A percentile compares a stretch with the other conserved stretches of the same genome.
Evolutionary conservation across 1,139 yeast genomes (phyloP).

Genomic region (Pichia sp.): DNA sequence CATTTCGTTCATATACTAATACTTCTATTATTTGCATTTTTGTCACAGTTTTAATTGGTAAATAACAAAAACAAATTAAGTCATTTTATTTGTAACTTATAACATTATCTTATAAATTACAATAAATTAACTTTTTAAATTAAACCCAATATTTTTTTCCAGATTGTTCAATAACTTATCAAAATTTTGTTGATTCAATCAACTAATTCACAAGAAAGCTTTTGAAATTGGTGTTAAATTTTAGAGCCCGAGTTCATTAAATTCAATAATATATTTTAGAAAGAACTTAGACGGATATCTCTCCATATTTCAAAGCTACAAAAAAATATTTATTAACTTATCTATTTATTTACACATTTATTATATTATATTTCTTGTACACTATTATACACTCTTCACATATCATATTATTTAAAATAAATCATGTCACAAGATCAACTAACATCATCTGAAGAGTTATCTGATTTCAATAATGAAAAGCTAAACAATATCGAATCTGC

Average conservation of each 20-base stretch:
- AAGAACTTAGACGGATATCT: conserved; percentile 31
- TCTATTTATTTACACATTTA: not conserved
- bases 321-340: conserved; percentile 9
- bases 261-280: not conserved
- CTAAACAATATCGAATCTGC: conserved; percentile 13
- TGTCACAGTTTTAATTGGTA: not conserved
- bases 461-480: conserved; percentile 23
- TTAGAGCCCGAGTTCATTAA: conserved; percentile 29
- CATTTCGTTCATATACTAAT: not conserved
- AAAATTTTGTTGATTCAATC: conserved; percentile 9
- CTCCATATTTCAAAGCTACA: conserved; percentile 23
- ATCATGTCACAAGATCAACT: conserved; percentile 13
- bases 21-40: not conserved
- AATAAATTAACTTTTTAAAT: not conserved
- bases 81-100: not conserved
- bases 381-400: no score
- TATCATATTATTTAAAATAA: not conserved
- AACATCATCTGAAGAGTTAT: conserved; percentile 20
- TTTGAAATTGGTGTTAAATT: conserved; percentile 29
- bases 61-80: not conserved
- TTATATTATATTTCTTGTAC: not conserved
- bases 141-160: no score
- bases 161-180: conserved; percentile 3
- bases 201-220: conserved; percentile 13
- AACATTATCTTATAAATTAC: not conserved